Conservation (phyloP, 176 grass and related monocot genomes). For the Oryza rufipogon region DNA sequence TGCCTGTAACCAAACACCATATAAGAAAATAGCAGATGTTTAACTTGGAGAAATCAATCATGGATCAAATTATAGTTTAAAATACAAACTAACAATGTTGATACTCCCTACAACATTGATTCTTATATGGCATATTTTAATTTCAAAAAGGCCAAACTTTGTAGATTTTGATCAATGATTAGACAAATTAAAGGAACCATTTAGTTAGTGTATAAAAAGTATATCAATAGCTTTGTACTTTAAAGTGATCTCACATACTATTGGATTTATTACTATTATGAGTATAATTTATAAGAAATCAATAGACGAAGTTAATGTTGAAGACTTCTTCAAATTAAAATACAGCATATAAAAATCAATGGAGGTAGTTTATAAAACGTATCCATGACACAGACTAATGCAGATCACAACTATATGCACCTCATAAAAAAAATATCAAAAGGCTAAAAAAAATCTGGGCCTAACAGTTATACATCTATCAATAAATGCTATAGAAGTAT, state of each 20-base stretch:
- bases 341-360: not conserved
- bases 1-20: not conserved
- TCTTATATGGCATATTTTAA: not conserved
- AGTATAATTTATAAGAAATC: not conserved
- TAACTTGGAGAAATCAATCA: not conserved
- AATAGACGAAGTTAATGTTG: not conserved
- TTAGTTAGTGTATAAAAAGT: not conserved
- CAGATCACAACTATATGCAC: not conserved
- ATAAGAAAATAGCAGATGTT: not conserved
- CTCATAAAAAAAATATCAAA: not conserved
- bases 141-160: not conserved
- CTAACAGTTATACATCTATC: not conserved
- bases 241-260: not conserved
- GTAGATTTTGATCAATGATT: not conserved
- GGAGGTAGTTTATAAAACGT: conserved; percentile 1
- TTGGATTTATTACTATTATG: not conserved
- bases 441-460: conserved; percentile 13
- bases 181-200: not conserved
- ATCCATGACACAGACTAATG: not conserved
- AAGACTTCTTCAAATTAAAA: not conserved
- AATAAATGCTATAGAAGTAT: conserved; percentile 19
- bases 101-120: not conserved
- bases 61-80: not conserved
- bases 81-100: not conserved
- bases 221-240: not conserved